Base-by-base conservation (phyloP, 495 filamentous ascomycete genomes). In the Penicillium atrosanguineum region DNA sequence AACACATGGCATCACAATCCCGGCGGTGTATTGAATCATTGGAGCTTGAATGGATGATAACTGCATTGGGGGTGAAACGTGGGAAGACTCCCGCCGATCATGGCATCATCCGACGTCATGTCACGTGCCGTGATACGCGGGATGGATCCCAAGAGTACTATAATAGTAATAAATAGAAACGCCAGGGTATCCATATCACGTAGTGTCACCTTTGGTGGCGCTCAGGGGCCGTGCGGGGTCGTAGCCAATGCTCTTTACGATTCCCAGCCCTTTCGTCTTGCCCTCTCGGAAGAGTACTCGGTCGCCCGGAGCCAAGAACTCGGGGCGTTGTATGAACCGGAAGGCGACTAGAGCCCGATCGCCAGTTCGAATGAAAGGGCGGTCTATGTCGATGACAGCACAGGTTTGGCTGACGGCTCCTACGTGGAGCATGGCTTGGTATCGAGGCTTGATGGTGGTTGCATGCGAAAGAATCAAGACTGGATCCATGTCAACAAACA, bases 341-440 rank as follows among this genome's bases (percentile, higher is more conserved):
- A 98, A 98, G 1, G 94, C 94, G 14, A 97, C 95, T 0, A 82
- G 80, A 7, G 95, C 94, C 25, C 94, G 79, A 68, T 98, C 94
- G 5, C 94, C 94, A 0, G 95, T 97, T 12, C 94, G 81, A 60
- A 98, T 96, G 61, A 91, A 95, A 19, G 88, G 87, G n/a, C 93
- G 86, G 64, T 98, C 94, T 52, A 98, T 95, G 61, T 97, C 94
- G 59, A 98, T 96, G 62, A 98, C 97, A 7, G 91, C 85, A 59
- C 95, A 97, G 0, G 94, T 98, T 71, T 98, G 94, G 50, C 86
- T 90, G 47, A 98, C 89, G 1, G 94, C 89, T 7, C 94, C 94
- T 18, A 98, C 94, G 62, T 98, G 94, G 19, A 98, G 80, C 94
- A 98, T 98, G 6, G 94, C 95, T 69, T 98, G 94, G 64, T 98